Evolutionary conservation across 208 protist species (phyloP).

Genomic region (Acanthamoeba polyphaga): DNA sequence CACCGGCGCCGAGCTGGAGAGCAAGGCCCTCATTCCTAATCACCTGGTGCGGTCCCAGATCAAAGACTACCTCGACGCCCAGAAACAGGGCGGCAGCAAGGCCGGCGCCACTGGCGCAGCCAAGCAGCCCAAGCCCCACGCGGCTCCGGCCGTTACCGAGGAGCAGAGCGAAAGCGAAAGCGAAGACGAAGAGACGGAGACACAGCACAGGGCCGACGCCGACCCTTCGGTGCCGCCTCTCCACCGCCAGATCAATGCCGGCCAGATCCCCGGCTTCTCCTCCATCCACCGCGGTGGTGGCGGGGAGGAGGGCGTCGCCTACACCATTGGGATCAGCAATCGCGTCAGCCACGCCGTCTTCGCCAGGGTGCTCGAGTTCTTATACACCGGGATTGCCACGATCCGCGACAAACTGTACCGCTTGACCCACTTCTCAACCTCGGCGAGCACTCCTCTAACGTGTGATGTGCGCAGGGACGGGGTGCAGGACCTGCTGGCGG

Average conservation of each 20-base stretch:
- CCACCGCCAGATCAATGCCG: conserved; percentile 32
- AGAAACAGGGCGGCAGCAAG: conserved; percentile 40
- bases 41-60: conserved; percentile 62
- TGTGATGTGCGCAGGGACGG: neutral
- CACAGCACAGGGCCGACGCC: neutral
- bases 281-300: neutral
- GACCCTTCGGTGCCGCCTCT: neutral
- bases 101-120: neutral
- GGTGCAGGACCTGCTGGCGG: conserved; percentile 19
- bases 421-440: neutral
- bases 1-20: conserved; percentile 66
- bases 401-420: conserved; percentile 28
- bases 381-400: conserved; percentile 76
- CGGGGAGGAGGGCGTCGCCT: neutral
- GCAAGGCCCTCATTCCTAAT: conserved; percentile 65
- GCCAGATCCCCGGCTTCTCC: conserved; percentile 1
- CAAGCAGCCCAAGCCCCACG: neutral
- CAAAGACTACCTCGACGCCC: conserved; percentile 13
- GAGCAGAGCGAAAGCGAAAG: neutral
- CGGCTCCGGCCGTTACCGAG: neutral
- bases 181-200: neutral
- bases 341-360: conserved; percentile 22
- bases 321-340: neutral
- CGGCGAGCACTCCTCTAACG: neutral
- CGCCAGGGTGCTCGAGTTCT: conserved; percentile 71